These are phyloP conservation scores for Trypanosoma congolense DNA, from an alignment of 208 protist genomes.

Conservation along the genomic window DNA sequence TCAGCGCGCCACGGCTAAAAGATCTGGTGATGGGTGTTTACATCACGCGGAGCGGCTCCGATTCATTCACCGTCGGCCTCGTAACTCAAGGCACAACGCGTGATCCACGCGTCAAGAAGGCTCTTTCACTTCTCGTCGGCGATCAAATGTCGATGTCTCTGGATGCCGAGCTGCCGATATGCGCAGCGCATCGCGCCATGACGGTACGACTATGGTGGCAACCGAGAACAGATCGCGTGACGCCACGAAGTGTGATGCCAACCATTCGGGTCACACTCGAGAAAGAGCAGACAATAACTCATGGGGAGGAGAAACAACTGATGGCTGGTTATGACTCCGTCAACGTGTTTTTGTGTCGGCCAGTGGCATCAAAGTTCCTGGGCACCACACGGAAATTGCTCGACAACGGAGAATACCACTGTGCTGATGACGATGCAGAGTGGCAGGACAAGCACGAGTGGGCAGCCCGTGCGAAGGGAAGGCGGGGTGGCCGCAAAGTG, in stretches of 20 bases:
- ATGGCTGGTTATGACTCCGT: conserved; percentile 41
- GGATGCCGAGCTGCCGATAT: conserved; percentile 35
- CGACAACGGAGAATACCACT: conserved; percentile 3
- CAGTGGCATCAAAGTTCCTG: conserved; percentile 27
- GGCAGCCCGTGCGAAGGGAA: not conserved
- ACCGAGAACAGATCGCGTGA: conserved; percentile 38
- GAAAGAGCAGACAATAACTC: no score
- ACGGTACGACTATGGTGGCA: conserved; percentile 57
- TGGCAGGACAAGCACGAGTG: not conserved
- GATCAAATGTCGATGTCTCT: conserved; percentile 5
- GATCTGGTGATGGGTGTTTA: conserved; percentile 35
- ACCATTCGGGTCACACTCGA: conserved; percentile 44
- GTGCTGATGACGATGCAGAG: conserved; percentile 2
- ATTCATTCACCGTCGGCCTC: conserved; percentile 35
- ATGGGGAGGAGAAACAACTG: no score
- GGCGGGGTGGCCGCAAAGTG: not conserved
- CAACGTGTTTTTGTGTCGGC: conserved; percentile 43
- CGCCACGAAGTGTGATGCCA: conserved; percentile 34
- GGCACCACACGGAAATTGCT: conserved; percentile 25
- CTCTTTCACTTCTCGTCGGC: conserved; percentile 27
- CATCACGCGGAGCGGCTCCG: conserved; percentile 19
- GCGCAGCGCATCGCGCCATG: conserved; percentile 32
- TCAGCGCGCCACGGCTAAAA: not conserved
- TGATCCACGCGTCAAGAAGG: conserved; percentile 8
- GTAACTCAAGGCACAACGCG: conserved; percentile 26